Evolutionary conservation across 2,329 filamentous ascomycete genomes (phyloP).

Genomic region (Ophiostoma pallidulum): DNA sequence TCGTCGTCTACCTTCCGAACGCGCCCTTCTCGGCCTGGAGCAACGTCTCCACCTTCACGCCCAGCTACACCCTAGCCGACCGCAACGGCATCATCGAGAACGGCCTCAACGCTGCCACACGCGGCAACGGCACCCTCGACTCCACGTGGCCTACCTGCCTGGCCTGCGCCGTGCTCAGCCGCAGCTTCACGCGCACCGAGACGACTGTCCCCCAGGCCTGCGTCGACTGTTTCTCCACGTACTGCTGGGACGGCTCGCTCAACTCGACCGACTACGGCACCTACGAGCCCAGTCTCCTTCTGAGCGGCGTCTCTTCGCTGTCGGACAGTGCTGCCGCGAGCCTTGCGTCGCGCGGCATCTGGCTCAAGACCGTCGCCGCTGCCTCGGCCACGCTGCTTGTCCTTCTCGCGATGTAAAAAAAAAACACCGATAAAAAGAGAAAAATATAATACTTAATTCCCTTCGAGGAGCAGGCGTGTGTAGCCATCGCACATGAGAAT

Average conservation of each 20-base stretch:
- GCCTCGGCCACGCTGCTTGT: neutral
- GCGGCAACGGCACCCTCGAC: slow-evolving; percentile 70
- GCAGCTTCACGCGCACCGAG: slow-evolving; percentile 63
- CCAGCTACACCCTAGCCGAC: slow-evolving; percentile 51
- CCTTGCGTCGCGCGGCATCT: neutral
- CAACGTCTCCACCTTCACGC: slow-evolving; percentile 72
- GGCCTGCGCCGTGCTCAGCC: slow-evolving; percentile 73
- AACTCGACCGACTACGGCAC: slow-evolving; percentile 17
- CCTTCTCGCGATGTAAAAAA: neutral
- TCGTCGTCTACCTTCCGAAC: slow-evolving; percentile 66
- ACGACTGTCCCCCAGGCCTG: slow-evolving; percentile 64
- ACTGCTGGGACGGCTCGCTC: slow-evolving; percentile 87
- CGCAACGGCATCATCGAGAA: slow-evolving; percentile 79
- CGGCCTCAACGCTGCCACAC: slow-evolving; percentile 74
- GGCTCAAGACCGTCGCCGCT: neutral
- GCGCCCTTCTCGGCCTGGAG: slow-evolving; percentile 65
- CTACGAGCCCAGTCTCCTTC: slow-evolving; percentile 26
- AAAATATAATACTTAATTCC: too few relatives aligned
- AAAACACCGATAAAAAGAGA: neutral
- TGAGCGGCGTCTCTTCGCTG: slow-evolving; percentile 14
- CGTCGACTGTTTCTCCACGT: slow-evolving; percentile 62
- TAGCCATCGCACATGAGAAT: too few relatives aligned
- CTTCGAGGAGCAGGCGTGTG: too few relatives aligned
- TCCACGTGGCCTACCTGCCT: slow-evolving; percentile 72
- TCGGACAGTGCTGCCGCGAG: neutral